Evolutionary conservation across 1,139 yeast species (phyloP).

Genomic region (Blastobotrys indianensis): DNA sequence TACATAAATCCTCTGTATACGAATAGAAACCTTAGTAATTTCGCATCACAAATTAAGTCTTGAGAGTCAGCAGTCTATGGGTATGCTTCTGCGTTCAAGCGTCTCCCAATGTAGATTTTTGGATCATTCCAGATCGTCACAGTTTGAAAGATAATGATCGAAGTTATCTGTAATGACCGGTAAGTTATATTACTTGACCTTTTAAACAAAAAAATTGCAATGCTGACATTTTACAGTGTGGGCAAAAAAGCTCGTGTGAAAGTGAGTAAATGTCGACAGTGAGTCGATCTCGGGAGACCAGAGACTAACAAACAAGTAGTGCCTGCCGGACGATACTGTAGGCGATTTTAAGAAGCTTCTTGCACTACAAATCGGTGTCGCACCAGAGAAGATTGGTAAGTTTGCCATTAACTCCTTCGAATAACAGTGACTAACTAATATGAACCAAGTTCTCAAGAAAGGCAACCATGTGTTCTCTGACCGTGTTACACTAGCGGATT

Average conservation of each 20-base stretch:
- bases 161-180: conserved; percentile 39
- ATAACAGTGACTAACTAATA: no score
- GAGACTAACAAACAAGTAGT: conserved; percentile 28
- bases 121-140: no score
- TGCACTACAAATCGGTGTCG: conserved; percentile 76
- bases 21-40: no score
- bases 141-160: conserved; percentile 31
- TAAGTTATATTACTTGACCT: conserved; percentile 18
- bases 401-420: background rate
- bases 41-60: no score
- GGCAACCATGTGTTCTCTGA: conserved; percentile 73
- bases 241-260: conserved; percentile 87
- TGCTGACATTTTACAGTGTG: conserved; percentile 39
- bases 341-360: conserved; percentile 87
- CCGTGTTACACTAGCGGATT: conserved; percentile 85
- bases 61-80: no score
- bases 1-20: no score
- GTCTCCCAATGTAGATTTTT: no score
- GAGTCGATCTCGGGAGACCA: background rate
- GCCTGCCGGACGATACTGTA: conserved; percentile 77
- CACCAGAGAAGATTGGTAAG: conserved; percentile 51
- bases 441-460: conserved; percentile 32
- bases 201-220: background rate
- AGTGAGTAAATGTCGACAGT: conserved; percentile 17
- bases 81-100: no score